These are phyloP conservation scores for Trichophyton verrucosum DNA, from an alignment of 2,329 filamentous ascomycete genomes.

Conservation along the genomic window DNA sequence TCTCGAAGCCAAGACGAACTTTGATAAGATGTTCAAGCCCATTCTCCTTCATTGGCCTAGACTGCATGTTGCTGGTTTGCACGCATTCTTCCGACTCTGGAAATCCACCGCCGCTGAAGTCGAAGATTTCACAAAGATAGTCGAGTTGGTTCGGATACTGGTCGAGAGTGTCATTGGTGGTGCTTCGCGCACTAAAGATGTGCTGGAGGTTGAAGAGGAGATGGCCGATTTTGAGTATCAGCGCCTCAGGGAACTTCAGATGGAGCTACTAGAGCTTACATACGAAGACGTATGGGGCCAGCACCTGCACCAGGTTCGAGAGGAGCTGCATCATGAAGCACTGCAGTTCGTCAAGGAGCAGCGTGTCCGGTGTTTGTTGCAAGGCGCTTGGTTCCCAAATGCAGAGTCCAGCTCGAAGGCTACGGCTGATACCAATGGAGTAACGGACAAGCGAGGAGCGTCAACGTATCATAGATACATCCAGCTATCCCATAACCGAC, in stretches of 20 bases:
- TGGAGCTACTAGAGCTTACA: constrained; percentile 78
- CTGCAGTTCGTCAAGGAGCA: constrained; percentile 96
- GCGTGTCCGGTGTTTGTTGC: constrained; percentile 73
- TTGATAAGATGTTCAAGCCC: constrained; percentile 78
- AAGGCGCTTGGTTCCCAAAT: constrained; percentile 74
- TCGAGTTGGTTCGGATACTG: constrained; percentile 78
- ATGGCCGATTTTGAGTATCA: constrained; percentile 70
- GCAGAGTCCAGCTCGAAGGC: constrained; percentile 33
- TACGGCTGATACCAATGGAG: constrained; percentile 32
- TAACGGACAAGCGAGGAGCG: constrained; percentile 26
- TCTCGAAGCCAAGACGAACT: constrained; percentile 61
- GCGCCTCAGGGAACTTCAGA: constrained; percentile 71
- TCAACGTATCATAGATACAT: constrained; percentile 66
- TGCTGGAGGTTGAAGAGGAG: constrained; percentile 80
- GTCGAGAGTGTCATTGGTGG: constrained; percentile 80
- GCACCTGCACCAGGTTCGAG: constrained; percentile 78
- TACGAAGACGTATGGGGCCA: constrained; percentile 94
- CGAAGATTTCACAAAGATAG: constrained; percentile 88
- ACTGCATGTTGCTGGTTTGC: constrained; percentile 71
- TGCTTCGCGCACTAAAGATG: constrained; percentile 66
- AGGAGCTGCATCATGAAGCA: constrained; percentile 81
- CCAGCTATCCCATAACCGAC: constrained; percentile 77
- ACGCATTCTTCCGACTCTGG: constrained; percentile 86
- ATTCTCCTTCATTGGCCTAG: constrained; percentile 86
- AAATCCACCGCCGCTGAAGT: constrained; percentile 72